phyloP scores from a whole-genome alignment of 202 grass and related monocot species.

The Musa balbisiana region DNA sequence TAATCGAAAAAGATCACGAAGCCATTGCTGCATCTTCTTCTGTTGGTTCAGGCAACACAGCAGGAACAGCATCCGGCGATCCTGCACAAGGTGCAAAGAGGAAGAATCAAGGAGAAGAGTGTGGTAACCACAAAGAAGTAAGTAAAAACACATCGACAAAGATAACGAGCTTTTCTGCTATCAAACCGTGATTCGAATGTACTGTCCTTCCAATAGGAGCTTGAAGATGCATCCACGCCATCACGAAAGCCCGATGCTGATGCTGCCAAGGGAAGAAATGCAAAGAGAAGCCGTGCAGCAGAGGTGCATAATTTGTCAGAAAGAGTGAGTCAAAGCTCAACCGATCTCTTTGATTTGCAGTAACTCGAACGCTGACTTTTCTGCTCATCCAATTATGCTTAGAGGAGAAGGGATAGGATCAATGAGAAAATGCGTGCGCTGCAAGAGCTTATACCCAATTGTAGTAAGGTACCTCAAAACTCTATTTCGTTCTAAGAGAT shows the following conservation, averaged over 20 bases:
- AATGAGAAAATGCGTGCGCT: constrained; percentile 79
- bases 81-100: neutral
- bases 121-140: constrained; percentile 23
- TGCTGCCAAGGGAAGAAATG: constrained; percentile 32
- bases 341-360: neutral
- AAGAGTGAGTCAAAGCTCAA: constrained; percentile 43
- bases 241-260: constrained; percentile 23
- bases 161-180: too few species aligned
- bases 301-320: constrained; percentile 87
- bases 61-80: constrained; percentile 8
- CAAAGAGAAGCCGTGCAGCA: constrained; percentile 54
- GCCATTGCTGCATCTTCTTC: constrained; percentile 30
- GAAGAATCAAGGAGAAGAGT: constrained; percentile 16
- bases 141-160: neutral
- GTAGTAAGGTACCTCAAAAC: constrained; percentile 60
- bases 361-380: neutral
- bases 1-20: constrained; percentile 27
- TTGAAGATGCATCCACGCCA: constrained; percentile 45
- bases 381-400: constrained; percentile 15
- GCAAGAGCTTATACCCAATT: constrained; percentile 92
- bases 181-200: too few species aligned
- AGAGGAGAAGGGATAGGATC: constrained; percentile 90
- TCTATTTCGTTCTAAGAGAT: neutral
- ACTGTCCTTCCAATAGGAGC: constrained; percentile 28
- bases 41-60: constrained; percentile 44